phyloP scores from a whole-genome alignment of 176 grass and related monocot species.

The Pontederia paniculata region DNA sequence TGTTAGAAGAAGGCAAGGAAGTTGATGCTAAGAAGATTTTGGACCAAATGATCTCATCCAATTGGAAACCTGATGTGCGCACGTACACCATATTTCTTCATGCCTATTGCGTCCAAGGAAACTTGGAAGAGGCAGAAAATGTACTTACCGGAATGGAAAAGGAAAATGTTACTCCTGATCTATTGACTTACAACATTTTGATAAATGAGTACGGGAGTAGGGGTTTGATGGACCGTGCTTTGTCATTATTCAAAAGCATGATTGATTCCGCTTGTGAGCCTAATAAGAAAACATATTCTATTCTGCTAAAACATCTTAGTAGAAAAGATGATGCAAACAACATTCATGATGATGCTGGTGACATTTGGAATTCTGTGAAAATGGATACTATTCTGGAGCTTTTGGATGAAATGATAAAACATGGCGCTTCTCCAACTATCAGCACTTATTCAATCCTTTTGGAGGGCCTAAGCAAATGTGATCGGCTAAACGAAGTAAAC shows the following conservation, averaged over 20 bases:
- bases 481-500: conserved; percentile 31
- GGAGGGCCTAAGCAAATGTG: conserved; percentile 31
- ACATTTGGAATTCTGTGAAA: conserved; percentile 35
- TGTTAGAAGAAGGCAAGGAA: conserved; percentile 37
- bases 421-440: conserved; percentile 14
- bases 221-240: conserved; percentile 34
- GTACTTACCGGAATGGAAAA: conserved; percentile 33
- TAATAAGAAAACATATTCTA: conserved; percentile 33
- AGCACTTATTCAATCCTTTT: conserved; percentile 31
- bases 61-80: conserved; percentile 36
- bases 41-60: conserved; percentile 38
- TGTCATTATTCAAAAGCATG: conserved; percentile 41
- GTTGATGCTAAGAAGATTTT: conserved; percentile 32
- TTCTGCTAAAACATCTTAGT: conserved; percentile 45
- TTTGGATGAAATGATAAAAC: conserved; percentile 30
- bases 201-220: conserved; percentile 34
- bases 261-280: conserved; percentile 31
- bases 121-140: conserved; percentile 37
- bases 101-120: conserved; percentile 42
- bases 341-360: conserved; percentile 1
- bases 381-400: conserved; percentile 33
- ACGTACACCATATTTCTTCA: conserved; percentile 44
- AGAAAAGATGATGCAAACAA: conserved; percentile 9
- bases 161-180: conserved; percentile 25
- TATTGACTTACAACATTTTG: conserved; percentile 44